Base-by-base conservation (phyloP, 352 stramenopile genomes). In the Thraustotheca clavata region DNA sequence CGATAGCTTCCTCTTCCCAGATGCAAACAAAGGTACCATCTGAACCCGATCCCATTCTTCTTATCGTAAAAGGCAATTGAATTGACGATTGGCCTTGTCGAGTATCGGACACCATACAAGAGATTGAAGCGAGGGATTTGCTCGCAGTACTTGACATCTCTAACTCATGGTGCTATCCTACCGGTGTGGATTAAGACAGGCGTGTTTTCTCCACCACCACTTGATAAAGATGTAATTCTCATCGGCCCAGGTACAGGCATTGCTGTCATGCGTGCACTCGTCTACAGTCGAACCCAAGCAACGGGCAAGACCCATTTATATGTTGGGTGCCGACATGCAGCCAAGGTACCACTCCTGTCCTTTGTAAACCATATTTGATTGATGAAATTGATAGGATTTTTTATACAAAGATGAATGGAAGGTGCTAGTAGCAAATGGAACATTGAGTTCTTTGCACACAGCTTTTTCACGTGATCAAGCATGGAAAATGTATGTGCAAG, bases 401-500 rank as follows among this genome's bases (percentile, higher is more conserved):
- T 68, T 95, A 0, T 97, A 97, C 43, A 74, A 76, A 11, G 74
- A 81, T 9, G 91, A 97, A 54, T 74, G 95, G 36, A 47, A 72
- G 18, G 49, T 38, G 6, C 71, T 95, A 16, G 72, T 77, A 18
- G 24, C 52, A 2, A 72, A 74, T 0, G 76, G 83, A 4, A 70
- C 79, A 31, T 68, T 98, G 35, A 86, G 74, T 1, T 68, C 72
- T 18, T 71, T 97, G 2, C 73, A 91, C 62, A 94, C 86, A 0
- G 91, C 91, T 0, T 98, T 97, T 63, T 97, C 89, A 9, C 86
- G 91, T 27, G 87, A 97, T 36, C 80, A 94, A 70, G 69, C 74
- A 29, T 69, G 89, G 59, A 97, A 97, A 71, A 79, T 97, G 6
- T 98, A 98, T 70, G 91, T 98, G 26, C 88, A 96, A 73, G 90